Percentiles rank a stretch among this genome's conserved stretches.
These are phyloP conservation scores for Russula compacta DNA, from an alignment of 768 basidiomycete species.

Conservation along the genomic window DNA sequence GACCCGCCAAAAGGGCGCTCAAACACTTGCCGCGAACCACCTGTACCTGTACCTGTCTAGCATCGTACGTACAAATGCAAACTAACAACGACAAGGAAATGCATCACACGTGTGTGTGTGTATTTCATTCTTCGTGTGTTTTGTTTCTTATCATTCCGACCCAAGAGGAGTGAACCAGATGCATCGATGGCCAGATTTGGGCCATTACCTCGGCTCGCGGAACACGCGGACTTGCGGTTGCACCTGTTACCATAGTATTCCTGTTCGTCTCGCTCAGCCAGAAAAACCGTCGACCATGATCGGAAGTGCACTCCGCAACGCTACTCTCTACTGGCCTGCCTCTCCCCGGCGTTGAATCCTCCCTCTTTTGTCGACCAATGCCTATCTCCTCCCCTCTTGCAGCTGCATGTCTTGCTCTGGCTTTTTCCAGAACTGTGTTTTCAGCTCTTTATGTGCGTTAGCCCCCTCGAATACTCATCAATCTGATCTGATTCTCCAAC, in stretches of 20 bases:
- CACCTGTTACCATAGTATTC: conserved; percentile 1
- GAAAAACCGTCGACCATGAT: not conserved
- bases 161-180: no score
- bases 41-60: no score
- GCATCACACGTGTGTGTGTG: no score
- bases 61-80: no score
- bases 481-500: not conserved
- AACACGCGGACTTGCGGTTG: no score
- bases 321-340: not conserved
- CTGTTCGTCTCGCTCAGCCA: not conserved
- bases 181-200: not conserved
- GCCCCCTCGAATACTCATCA: not conserved
- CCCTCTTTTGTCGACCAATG: not conserved
- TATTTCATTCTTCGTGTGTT: no score
- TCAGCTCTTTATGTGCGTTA: conserved; percentile 12
- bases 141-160: no score
- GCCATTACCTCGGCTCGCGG: no score
- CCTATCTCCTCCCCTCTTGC: not conserved
- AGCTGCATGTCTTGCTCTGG: not conserved
- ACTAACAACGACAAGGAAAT: no score
- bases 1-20: no score
- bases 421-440: not conserved
- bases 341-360: not conserved
- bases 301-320: not conserved
- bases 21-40: no score